phyloP scores from a whole-genome alignment of 345 rosid genomes.

The Anacardium occidentale region DNA sequence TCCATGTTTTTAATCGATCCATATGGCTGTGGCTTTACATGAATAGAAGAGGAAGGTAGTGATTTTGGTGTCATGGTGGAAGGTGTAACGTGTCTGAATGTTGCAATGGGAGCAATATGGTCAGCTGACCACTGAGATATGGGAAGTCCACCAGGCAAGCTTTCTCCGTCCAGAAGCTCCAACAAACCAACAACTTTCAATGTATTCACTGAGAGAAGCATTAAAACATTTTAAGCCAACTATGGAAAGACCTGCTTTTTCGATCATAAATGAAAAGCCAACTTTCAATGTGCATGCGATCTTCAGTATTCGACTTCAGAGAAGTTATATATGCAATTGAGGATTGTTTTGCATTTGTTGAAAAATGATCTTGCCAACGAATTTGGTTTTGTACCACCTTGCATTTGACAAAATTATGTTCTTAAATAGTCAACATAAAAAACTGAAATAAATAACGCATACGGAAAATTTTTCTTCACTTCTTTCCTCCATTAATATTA shows the following conservation, averaged over 20 bases:
- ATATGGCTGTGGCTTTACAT: no score
- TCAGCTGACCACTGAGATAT: slow-evolving; percentile 16
- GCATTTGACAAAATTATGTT: not conserved
- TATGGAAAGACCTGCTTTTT: no score
- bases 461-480: not conserved
- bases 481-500: not conserved
- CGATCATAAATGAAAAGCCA: no score
- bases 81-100: slow-evolving; percentile 4
- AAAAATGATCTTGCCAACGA: no score
- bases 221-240: no score
- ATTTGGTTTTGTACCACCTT: not conserved
- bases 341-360: no score
- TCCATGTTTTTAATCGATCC: no score
- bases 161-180: slow-evolving; percentile 10
- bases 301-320: no score
- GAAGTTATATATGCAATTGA: no score
- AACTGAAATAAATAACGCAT: no score
- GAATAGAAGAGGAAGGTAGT: not conserved
- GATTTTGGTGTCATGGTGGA: not conserved
- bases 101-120: slow-evolving; percentile 19
- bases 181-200: slow-evolving; percentile 8
- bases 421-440: not conserved
- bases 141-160: slow-evolving; percentile 9
- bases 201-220: not conserved
- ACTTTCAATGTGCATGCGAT: no score